phyloP scores from a whole-genome alignment of 495 filamentous ascomycete species.

The Aspergillus wentii region DNA sequence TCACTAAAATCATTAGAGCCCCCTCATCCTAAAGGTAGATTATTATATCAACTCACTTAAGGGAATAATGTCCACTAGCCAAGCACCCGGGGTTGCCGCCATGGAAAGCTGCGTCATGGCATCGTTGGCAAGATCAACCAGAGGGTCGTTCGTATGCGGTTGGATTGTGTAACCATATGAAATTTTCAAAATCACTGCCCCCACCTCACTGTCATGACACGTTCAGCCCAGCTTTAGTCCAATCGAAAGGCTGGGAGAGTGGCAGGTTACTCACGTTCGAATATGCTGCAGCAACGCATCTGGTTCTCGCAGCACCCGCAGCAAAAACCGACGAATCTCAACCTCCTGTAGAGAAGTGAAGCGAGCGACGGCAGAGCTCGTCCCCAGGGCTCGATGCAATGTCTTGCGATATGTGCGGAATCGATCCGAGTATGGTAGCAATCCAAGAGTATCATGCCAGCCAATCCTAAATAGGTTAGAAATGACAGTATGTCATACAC shows the following conservation, averaged over 20 bases:
- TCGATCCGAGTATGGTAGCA: too few species aligned
- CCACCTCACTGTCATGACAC: conserved; percentile 27
- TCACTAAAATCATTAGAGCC: too few species aligned
- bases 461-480: too few species aligned
- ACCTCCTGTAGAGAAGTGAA: conserved; percentile 29
- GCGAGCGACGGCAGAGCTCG: too few species aligned
- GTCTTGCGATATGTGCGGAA: conserved; percentile 20
- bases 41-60: conserved; percentile 11
- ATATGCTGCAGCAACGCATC: conserved; percentile 5
- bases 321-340: conserved; percentile 35
- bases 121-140: conserved; percentile 34
- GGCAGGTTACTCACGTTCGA: too few species aligned
- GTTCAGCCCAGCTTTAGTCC: too few species aligned
- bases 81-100: conserved; percentile 32
- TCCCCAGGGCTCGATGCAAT: too few species aligned
- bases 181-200: conserved; percentile 40
- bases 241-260: neutral
- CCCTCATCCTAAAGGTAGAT: too few species aligned
- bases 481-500: too few species aligned
- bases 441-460: too few species aligned
- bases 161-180: conserved; percentile 47
- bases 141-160: conserved; percentile 29
- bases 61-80: conserved; percentile 39
- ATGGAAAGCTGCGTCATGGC: conserved; percentile 33
- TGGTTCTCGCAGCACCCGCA: conserved; percentile 31